Base-by-base conservation (phyloP, 2,329 filamentous ascomycete genomes). In the Penicillium sp. region DNA sequence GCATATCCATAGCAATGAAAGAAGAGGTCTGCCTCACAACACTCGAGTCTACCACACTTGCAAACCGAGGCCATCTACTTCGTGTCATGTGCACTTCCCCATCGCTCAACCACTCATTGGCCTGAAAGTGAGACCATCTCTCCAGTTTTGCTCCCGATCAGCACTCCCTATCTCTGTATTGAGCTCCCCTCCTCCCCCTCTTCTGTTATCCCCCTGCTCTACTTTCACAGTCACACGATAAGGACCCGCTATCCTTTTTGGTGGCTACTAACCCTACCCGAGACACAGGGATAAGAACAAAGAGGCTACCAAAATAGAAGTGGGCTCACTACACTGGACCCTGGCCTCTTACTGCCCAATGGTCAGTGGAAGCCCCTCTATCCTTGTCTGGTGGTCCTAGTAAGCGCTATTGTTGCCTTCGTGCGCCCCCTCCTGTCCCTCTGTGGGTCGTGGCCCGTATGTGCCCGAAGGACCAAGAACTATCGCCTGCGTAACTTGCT, bases 101-200 rank as follows among this genome's bases (percentile, higher is more conserved):
- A n/a, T 37, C 5, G 3, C 9, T 19, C 15, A 3, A 24, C 3
- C 17, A 17, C 13, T 9, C 6, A 31, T 38, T n/a, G 13, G 13
- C 17, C 13, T 19, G 9, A 13, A 38, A 48, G 46, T 48, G 46
- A 48, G 35, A 49, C 46, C 17, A 43, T 31, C 13, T 19, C 13
- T 22, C 15, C 15, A 26, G 24, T 1, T 6, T 31, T 12, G 17
- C 17, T 26, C 38, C 4, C 6, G 41, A 49, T 45, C 41, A 39
- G 2, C 47, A 21, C 15, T 24, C 24, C 32, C 13, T 17, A 15
- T 43, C 37, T 31, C 38, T 43, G 5, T 22, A 44, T 44, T 7
- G 24, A 26, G 26, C n/a, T 21, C 2, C 21, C 17, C 24, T 21
- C 24, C 28, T 6, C 26, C 26, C 26, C 22, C 22, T 26, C 33